Percentiles rank a stretch among this genome's conserved stretches.
phyloP scores from a whole-genome alignment of 805 yeast species.

The Ogataea trehaloabstinens region DNA sequence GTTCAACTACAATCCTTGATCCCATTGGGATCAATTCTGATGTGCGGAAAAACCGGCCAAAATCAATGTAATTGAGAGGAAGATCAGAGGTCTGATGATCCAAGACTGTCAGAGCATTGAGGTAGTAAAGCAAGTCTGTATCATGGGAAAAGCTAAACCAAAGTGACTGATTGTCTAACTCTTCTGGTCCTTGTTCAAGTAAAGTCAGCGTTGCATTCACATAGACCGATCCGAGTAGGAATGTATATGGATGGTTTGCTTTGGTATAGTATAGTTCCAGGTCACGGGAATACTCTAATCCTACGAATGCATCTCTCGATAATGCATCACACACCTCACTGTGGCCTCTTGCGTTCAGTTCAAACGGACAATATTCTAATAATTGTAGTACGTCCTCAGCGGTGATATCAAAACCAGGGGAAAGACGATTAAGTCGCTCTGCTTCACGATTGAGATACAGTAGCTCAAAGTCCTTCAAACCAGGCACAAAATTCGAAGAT shows the following conservation, averaged over 20 bases:
- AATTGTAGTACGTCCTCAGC: conserved; percentile 49
- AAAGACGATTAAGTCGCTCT: conserved; percentile 50
- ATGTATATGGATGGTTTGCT: conserved; percentile 56
- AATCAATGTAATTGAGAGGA: conserved; percentile 37
- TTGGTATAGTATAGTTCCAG: conserved; percentile 56
- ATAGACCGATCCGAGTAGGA: conserved; percentile 60
- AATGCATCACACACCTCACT: conserved; percentile 68
- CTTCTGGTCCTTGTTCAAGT: conserved; percentile 23
- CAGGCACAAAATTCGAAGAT: conserved; percentile 19
- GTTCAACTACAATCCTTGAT: conserved; percentile 50
- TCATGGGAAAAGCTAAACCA: conserved; percentile 78
- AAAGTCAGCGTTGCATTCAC: conserved; percentile 42
- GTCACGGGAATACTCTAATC: conserved; percentile 59
- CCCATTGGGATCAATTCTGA: conserved; percentile 58
- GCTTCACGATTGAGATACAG: conserved; percentile 53
- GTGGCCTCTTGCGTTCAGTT: conserved; percentile 64
- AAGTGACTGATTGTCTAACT: conserved; percentile 33
- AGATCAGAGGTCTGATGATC: conserved; percentile 40
- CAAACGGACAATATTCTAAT: conserved; percentile 71
- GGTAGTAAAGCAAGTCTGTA: conserved; percentile 57
- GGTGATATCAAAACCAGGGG: conserved; percentile 55
- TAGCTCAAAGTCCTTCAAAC: conserved; percentile 10
- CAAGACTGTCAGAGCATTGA: conserved; percentile 63
- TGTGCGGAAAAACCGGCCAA: conserved; percentile 41
- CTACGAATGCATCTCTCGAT: conserved; percentile 65